phyloP scores from a whole-genome alignment of 768 basidiomycete species.

The Termitomyces sp. region DNA sequence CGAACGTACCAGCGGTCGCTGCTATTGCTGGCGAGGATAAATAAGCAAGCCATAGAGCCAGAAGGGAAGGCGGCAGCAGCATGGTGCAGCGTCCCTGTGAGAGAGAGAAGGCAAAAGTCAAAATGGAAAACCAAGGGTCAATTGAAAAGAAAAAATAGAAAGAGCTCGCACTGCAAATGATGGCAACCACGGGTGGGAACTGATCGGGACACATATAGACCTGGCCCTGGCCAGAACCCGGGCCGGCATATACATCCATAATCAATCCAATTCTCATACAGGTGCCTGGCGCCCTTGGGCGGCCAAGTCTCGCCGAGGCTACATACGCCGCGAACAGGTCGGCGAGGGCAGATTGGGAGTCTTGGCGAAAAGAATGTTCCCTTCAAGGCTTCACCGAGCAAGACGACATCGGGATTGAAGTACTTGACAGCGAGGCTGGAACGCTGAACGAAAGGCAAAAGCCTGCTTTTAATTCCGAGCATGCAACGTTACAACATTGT shows the following conservation, averaged over 20 bases:
- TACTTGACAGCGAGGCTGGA: background rate
- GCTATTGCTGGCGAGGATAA: constrained; percentile 19
- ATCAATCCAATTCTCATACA: too few species aligned
- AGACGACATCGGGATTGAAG: too few species aligned
- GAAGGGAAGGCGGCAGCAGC: constrained; percentile 15
- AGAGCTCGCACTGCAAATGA: background rate
- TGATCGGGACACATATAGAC: background rate
- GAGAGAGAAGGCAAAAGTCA: background rate
- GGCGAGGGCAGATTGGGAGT: too few species aligned
- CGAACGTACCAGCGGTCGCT: constrained; percentile 30
- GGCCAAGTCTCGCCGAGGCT: background rate
- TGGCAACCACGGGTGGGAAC: background rate
- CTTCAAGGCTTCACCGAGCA: too few species aligned
- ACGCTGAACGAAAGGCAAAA: too few species aligned
- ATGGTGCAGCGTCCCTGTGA: constrained; percentile 2
- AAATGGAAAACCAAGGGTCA: background rate
- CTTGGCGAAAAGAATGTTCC: too few species aligned
- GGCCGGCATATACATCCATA: background rate
- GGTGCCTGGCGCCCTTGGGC: background rate
- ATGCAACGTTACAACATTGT: too few species aligned
- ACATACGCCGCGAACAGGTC: background rate
- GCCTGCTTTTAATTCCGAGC: too few species aligned
- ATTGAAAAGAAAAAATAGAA: background rate
- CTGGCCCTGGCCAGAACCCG: background rate
- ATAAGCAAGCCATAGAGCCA: constrained; percentile 23